These are phyloP conservation scores for Mimosa bimucronata DNA, from an alignment of 306 rosid species.

Conservation along the genomic window DNA sequence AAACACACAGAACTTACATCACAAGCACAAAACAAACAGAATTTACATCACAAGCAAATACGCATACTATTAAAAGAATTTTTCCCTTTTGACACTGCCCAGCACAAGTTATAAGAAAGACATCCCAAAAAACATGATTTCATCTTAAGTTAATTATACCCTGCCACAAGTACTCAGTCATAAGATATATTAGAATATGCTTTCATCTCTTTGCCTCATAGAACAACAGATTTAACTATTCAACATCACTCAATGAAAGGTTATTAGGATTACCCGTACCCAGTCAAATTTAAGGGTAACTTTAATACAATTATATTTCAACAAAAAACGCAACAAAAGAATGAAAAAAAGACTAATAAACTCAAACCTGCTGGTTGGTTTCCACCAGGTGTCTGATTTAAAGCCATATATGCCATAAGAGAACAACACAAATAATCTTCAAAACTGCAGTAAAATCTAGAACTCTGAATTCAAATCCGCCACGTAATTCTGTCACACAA, in stretches of 20 bases:
- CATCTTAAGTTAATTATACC: not conserved
- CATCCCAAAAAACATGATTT: not conserved
- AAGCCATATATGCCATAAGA: slow-evolving; percentile 56
- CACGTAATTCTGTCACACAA: slow-evolving; percentile 9
- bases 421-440: slow-evolving; percentile 32
- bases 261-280: not conserved
- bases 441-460: slow-evolving; percentile 26
- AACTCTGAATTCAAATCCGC: slow-evolving; percentile 30
- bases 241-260: not conserved
- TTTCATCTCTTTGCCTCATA: slow-evolving; percentile 1
- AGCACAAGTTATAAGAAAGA: not conserved
- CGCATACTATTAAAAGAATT: not conserved
- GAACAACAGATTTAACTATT: not conserved
- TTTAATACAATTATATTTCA: not conserved
- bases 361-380: slow-evolving; percentile 58
- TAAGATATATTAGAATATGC: not conserved
- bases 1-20: not conserved
- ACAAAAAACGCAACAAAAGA: not conserved
- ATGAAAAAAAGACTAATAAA: slow-evolving; percentile 18
- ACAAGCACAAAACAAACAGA: not conserved
- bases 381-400: slow-evolving; percentile 53
- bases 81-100: not conserved
- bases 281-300: not conserved
- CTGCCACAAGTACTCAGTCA: not conserved
- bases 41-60: not conserved